A percentile compares a stretch with the other conserved stretches of the same genome.
Evolutionary conservation across 805 yeast species (phyloP).

Genomic region (Maudiozyma saulgeensis): DNA sequence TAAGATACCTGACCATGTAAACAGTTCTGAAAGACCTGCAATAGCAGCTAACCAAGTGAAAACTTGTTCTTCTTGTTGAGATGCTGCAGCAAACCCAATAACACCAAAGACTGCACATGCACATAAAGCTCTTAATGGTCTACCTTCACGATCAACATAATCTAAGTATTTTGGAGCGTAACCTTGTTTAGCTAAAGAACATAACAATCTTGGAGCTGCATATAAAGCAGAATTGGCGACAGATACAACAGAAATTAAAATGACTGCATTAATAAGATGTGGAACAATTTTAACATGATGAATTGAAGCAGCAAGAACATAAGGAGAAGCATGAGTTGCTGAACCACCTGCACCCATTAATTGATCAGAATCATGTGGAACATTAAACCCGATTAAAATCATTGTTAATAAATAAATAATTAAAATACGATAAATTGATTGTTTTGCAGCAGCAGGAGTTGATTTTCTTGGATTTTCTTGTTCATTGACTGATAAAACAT

Average conservation of each 20-base stretch:
- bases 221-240: conserved; percentile 71
- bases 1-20: conserved; percentile 52
- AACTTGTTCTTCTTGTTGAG: conserved; percentile 41
- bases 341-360: conserved; percentile 42
- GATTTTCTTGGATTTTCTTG: conserved; percentile 50
- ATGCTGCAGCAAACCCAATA: conserved; percentile 53
- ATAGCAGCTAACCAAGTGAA: conserved; percentile 55
- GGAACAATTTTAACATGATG: conserved; percentile 60
- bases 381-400: conserved; percentile 46
- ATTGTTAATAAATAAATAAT: conserved; percentile 48
- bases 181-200: conserved; percentile 65
- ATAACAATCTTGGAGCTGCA: conserved; percentile 62
- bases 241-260: conserved; percentile 60
- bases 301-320: conserved; percentile 58
- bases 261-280: conserved; percentile 64
- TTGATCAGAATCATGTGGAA: conserved; percentile 45
- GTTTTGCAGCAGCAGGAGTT: conserved; percentile 56
- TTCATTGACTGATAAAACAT: conserved; percentile 61
- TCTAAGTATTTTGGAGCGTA: conserved; percentile 49
- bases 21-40: conserved; percentile 49
- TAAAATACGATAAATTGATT: conserved; percentile 54
- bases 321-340: conserved; percentile 58
- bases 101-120: conserved; percentile 45
- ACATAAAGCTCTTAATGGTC: conserved; percentile 48
- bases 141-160: conserved; percentile 47